Evolutionary conservation across 2,329 filamentous ascomycete genomes (phyloP), one percentile per base, ranked within the genome.

Genomic region (Nothomitra cinnamomea): DNA sequence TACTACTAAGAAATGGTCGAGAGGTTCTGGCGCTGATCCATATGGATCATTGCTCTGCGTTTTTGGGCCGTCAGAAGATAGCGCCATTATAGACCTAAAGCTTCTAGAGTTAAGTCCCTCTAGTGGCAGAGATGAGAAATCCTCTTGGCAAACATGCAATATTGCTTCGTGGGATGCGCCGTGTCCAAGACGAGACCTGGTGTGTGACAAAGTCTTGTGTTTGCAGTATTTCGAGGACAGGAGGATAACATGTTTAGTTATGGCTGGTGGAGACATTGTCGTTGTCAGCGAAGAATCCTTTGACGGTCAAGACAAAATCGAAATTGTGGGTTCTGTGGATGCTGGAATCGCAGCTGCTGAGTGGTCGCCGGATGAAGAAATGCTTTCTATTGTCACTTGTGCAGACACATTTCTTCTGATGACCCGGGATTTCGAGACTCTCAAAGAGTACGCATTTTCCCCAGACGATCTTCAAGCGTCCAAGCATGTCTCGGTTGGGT

Each of bases 311-410:
- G 85, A 88, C 38, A 81, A 85, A 60, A 88, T 98, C 60, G 92
- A 96, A 67, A 96, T 98, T 60, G 80, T 96, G 58, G 92, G 92
- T 45, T 94, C 88, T 35, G 86, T 98, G 38, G 88, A 95, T 68
- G 85, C 84, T 55, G 92, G 90, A 22, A 95, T 98, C 60, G 79
- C 82, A 22, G 87, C 88, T 15, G 90, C 89, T 15, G 78, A 80
- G 59, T 98, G 92, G 92, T 94, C 90, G 40, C 89, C 89, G 1
- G 92, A 98, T 63, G 90, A 95, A 63, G 90, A 96, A 65, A 74
- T 96, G 17, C 72, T 98, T 45, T 80, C 85, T 54, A 79, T 98
- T 57, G 80, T 83, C 53, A 96, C 92, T 17, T 81, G 82, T 61
- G 82, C 80, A 41, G 75, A 82, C 56, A 92, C 86, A 0, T 73